Conservation (phyloP, 164 flowering plant genomes). For the Sedum album region DNA sequence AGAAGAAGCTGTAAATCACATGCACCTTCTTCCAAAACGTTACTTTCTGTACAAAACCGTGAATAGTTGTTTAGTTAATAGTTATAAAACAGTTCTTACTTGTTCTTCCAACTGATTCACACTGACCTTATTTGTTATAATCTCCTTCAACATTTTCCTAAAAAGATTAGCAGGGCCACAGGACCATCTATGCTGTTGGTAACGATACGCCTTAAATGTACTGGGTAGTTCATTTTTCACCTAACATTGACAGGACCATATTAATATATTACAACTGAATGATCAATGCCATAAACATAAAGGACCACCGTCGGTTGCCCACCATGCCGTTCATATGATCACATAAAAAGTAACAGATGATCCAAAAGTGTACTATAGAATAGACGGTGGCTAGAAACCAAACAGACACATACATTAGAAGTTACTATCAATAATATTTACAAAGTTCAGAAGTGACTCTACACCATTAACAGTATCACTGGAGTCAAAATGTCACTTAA, state of each 20-base stretch:
- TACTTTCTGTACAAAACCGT: conserved; percentile 28
- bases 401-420: neutral
- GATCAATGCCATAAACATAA: neutral
- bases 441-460: neutral
- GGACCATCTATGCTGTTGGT: conserved; percentile 62
- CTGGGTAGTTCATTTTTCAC: conserved; percentile 68
- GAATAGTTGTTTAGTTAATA: neutral
- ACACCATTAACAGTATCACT: neutral
- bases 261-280: neutral
- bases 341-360: neutral
- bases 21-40: conserved; percentile 35
- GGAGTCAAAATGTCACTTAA: neutral
- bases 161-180: conserved; percentile 68
- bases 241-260: conserved; percentile 15
- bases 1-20: conserved; percentile 45
- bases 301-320: neutral
- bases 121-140: conserved; percentile 38
- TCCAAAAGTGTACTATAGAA: neutral
- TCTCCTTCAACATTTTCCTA: conserved; percentile 57
- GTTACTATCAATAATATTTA: neutral
- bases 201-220: conserved; percentile 56
- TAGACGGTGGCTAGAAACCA: neutral
- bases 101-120: neutral
- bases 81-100: neutral
- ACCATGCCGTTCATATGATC: neutral